Evolutionary conservation across 2,329 filamentous ascomycete species (phyloP), one percentile per base, ranked within the genome.

Genomic region (Trichoderma oligosporum): DNA sequence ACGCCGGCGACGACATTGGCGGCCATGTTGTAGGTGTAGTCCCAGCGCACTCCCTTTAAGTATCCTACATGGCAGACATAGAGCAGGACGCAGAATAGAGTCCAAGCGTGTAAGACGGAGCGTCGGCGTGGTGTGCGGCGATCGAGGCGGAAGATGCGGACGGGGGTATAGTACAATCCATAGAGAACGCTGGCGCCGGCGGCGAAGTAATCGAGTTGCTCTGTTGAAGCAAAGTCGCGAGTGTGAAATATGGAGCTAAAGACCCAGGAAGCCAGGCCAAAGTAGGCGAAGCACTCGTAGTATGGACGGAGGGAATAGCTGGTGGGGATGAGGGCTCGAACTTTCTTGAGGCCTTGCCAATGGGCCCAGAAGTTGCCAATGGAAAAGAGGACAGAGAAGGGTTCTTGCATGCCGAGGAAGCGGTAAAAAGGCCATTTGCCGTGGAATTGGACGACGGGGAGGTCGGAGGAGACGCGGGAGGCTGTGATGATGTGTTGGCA

Each of bases 401-500:
- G 91, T 76, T 99, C 94, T 76, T 99, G 94, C 78, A 96, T 88
- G 71, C 94, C 94, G 54, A 95, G 74, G 68, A 97, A 82, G 63
- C 94, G 89, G 72, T 86, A 80, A 76, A 99, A 99, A 36, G 94
- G 94, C 94, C 94, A 99, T 82, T 99, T 99, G 29, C 94, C 94
- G 76, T 99, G 91, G 78, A 92, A 99, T 75, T 99, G 94, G 57
- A 93, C 86, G 48, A 97, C 74, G 9, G 85, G 82, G 27, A 84
- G 82, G 60, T 84, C 81, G 61, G 82, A 77, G 24, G 82, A 76
- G 63, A 91, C 74, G 62, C 93, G 90, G 58, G 76, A 75, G 65
- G 83, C 74, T 57, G 94, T 97, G 60, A 95, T 81, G 71, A 96
- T 87, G 79, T 96, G 93, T 73, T 99, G 94, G 79, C 94, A 99